Percentiles rank a stretch among this genome's conserved stretches.
These are phyloP conservation scores for Amanita fuliginea DNA, from an alignment of 768 basidiomycete genomes.

Conservation along the genomic window DNA sequence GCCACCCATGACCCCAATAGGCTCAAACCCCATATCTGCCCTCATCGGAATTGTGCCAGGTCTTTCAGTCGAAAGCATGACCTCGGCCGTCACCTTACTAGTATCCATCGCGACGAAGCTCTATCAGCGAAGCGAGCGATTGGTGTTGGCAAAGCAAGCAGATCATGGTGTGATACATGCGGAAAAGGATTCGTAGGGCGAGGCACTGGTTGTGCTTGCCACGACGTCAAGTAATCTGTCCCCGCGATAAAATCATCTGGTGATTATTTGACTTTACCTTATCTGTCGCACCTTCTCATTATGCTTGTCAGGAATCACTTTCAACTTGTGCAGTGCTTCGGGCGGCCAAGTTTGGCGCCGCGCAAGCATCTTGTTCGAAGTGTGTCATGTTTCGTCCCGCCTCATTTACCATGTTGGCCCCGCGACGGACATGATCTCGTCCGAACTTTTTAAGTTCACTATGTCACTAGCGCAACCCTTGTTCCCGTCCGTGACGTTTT, in stretches of 20 bases:
- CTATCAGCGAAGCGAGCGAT: constrained; percentile 37
- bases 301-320: background rate
- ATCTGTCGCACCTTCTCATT: background rate
- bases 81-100: constrained; percentile 78
- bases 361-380: constrained; percentile 37
- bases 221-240: constrained; percentile 45
- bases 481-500: background rate
- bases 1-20: constrained; percentile 91
- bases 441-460: constrained; percentile 21
- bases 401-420: constrained; percentile 34
- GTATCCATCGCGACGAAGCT: constrained; percentile 70
- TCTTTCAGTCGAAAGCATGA: constrained; percentile 95
- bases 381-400: constrained; percentile 61
- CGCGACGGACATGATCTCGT: constrained; percentile 59
- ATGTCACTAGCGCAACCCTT: constrained; percentile 4
- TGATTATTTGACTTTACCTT: background rate
- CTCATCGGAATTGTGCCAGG: constrained; percentile 74
- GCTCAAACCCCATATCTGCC: constrained; percentile 82
- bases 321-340: constrained; percentile 6
- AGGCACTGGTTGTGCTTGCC: constrained; percentile 45
- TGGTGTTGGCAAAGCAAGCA: constrained; percentile 53
- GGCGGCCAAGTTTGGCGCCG: constrained; percentile 21
- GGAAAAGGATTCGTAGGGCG: constrained; percentile 59
- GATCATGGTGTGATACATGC: constrained; percentile 66
- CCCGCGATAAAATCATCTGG: background rate